Percentiles rank a stretch among this genome's conserved stretches.
Conservation (phyloP, 2,329 filamentous ascomycete genomes). For the Trichothecium sympodiale region DNA sequence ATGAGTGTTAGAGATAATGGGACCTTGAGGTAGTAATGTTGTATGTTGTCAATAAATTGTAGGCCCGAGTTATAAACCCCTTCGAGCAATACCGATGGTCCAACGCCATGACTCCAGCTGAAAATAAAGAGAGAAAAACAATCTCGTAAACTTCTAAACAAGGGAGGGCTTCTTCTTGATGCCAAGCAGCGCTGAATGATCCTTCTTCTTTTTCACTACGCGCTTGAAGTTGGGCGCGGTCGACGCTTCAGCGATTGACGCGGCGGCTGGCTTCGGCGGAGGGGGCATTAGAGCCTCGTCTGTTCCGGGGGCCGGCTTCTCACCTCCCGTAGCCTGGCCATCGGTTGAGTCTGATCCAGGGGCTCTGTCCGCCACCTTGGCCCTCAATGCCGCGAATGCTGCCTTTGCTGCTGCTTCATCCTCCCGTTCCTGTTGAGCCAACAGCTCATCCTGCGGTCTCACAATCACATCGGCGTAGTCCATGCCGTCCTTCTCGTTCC, state of each 20-base stretch:
- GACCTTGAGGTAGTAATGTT: too few species aligned
- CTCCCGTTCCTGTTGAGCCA: constrained; percentile 61
- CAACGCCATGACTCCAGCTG: not conserved
- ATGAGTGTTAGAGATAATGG: too few species aligned
- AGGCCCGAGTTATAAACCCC: too few species aligned
- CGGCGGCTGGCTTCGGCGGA: constrained; percentile 5
- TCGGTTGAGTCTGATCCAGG: not conserved
- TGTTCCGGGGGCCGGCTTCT: not conserved
- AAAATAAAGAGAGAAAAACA: constrained; percentile 1
- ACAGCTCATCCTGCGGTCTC: constrained; percentile 45
- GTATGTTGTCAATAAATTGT: too few species aligned
- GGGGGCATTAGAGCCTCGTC: constrained; percentile 13
- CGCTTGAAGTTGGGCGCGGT: constrained; percentile 59
- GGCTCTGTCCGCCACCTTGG: constrained; percentile 23
- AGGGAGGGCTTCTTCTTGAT: constrained; percentile 74
- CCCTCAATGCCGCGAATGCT: constrained; percentile 60
- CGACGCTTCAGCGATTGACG: constrained; percentile 8
- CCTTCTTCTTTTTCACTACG: constrained; percentile 78
- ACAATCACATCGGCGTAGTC: constrained; percentile 47
- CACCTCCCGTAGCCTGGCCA: too few species aligned
- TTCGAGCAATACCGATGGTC: too few species aligned
- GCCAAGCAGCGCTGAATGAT: constrained; percentile 61
- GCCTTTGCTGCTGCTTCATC: constrained; percentile 69
- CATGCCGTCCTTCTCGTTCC: constrained; percentile 57
- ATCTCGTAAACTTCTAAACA: constrained; percentile 24